These are phyloP conservation scores for Fomitopsis serialis DNA, from an alignment of 768 basidiomycete species.

Conservation along the genomic window DNA sequence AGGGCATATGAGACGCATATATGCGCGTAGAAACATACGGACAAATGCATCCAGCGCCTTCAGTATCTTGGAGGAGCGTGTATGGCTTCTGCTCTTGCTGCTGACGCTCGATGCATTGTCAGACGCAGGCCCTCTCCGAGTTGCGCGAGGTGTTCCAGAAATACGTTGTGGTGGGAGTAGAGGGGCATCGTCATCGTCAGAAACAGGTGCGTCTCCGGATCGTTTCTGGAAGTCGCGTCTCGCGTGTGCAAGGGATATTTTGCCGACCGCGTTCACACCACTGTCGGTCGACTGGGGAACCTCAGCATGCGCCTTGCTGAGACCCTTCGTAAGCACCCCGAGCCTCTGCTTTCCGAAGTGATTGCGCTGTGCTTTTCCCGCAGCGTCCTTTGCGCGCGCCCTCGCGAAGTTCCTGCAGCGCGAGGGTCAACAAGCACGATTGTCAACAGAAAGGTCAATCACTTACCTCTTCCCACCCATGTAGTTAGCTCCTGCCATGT, in stretches of 20 bases:
- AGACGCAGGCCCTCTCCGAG: too few species aligned
- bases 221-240: not conserved
- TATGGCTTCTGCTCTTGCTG: conserved; percentile 6
- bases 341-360: conserved; percentile 61
- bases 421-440: not conserved
- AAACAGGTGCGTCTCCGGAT: not conserved
- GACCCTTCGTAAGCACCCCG: conserved; percentile 36
- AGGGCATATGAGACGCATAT: not conserved
- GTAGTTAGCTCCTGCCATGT: conserved; percentile 67
- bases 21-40: conserved; percentile 8
- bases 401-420: conserved; percentile 49
- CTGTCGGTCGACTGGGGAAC: not conserved
- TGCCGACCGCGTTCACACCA: not conserved
- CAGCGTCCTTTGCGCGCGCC: conserved; percentile 50
- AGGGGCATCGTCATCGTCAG: not conserved
- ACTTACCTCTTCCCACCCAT: conserved; percentile 68
- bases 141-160: too few species aligned
- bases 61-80: conserved; percentile 9
- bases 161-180: not conserved
- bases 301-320: conserved; percentile 6
- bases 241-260: conserved; percentile 23
- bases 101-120: not conserved
- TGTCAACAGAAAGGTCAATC: not conserved
- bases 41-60: conserved; percentile 10
- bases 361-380: conserved; percentile 48